Percentiles rank a stretch among this genome's conserved stretches.
Conservation (phyloP, 805 yeast genomes). For the Wickerhamomyces bovis region DNA sequence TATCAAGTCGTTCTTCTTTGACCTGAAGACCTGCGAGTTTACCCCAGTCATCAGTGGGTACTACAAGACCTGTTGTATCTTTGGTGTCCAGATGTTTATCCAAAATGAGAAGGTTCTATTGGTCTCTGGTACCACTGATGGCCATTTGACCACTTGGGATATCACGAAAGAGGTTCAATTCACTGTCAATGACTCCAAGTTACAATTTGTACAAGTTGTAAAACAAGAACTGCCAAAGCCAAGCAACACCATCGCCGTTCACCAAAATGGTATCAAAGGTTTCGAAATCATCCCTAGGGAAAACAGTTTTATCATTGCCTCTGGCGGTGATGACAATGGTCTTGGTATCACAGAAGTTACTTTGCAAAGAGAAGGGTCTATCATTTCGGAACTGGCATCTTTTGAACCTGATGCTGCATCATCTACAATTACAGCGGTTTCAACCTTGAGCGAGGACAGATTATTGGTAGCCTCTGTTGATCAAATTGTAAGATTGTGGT, state of each 20-base stretch:
- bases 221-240: conserved; percentile 22
- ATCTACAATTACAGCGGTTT: conserved; percentile 73
- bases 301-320: conserved; percentile 33
- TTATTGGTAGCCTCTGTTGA: conserved; percentile 74
- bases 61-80: conserved; percentile 73
- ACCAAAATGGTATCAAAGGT: conserved; percentile 81
- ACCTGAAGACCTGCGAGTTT: conserved; percentile 33
- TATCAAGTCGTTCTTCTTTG: conserved; percentile 58
- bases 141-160: conserved; percentile 61
- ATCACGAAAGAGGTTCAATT: conserved; percentile 29
- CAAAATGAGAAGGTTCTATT: conserved; percentile 29
- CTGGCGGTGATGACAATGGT: conserved; percentile 95
- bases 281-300: conserved; percentile 29
- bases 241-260: conserved; percentile 46
- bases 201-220: conserved; percentile 1
- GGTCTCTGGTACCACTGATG: conserved; percentile 76
- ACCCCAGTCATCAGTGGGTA: conserved; percentile 37
- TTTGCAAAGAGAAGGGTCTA: conserved; percentile 16
- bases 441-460: conserved; percentile 25
- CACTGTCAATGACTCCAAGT: conserved; percentile 6
- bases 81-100: conserved; percentile 48
- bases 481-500: conserved; percentile 70
- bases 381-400: conserved; percentile 24
- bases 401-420: conserved; percentile 64
- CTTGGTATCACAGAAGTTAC: conserved; percentile 37